Base-by-base conservation (phyloP, 2,329 filamentous ascomycete species). In the Colletotrichum echinochloae region DNA sequence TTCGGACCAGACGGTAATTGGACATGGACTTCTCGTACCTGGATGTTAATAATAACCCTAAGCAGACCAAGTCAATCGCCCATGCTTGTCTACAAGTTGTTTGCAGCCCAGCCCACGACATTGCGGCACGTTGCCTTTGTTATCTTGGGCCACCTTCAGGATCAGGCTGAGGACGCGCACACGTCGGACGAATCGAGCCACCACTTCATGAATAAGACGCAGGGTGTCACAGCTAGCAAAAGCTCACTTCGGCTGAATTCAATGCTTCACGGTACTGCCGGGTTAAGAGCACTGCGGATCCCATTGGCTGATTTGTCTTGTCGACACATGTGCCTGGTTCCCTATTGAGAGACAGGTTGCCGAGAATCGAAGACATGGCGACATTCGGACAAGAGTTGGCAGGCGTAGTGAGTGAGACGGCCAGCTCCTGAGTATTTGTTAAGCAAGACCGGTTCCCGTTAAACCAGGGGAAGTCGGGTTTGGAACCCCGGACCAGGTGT, bases 241-340 rank as follows among this genome's bases (percentile, higher is more conserved):
- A 35, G 46, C 59, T 51, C 33, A 51, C 44, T 51, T 61, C 59
- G 5, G 59, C 59, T 16, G 44, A 61, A 61, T 61, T 14, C 30
- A 51, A 26, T 61, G 23, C 59, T 28, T 51, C 57, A 48, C 8
- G 20, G 41, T n/a, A 39, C 44, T 20, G 44, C 44, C 44, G n/a
- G 46, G 18, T 11, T 51, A 26, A 28, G 11, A 46, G 33, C 30
- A 28, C 18, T 23, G n/a, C 46, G 35, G 41, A 51, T 30, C 33
- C 33, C 16, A 61, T 61, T 37, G 46, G 23, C n/a, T 39, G 33
- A 33, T 35, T 14, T 16, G 30, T n/a, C 23, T 30, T 23, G 44
- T 51, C 33, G 26, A 33, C 20, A 35, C 44, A 37, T 8, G 59
- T 60, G 46, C 26, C 26, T 18, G 46, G 9, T 9, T 35, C 30